Base-by-base conservation (phyloP, 345 rosid genomes). In the Eucalyptus coolabah region DNA sequence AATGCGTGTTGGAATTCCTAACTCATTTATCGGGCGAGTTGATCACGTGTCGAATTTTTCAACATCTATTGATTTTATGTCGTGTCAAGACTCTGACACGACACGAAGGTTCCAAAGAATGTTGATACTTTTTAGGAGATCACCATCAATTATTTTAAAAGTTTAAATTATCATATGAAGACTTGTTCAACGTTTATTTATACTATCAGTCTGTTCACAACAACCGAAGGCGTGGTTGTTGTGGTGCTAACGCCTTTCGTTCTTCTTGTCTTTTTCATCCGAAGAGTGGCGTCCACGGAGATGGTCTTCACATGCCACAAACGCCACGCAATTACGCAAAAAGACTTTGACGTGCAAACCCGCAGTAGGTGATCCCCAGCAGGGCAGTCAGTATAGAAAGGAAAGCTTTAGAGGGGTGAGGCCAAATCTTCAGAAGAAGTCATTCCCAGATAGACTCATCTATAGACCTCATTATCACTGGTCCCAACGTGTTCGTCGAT, bases 1-100 rank as follows among this genome's bases (percentile, higher is more conserved):
- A n/a, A n/a, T n/a, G n/a, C 5, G 0, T 53, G 4, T 53, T 53
- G 24, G 10, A 53, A 53, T 19, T 53, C 4, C 0, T 1, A 0
- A 53, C 56, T 53, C 2, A 0, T 53, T 7, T 53, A 1, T 53
- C 2, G 0, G 56, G 10, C 24, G 0, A 53, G 5, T 53, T 53
- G 24, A 53, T 53, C 56, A 53, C 4, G 0, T 19, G 4, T 19
- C 56, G 1, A 53, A 53, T 51, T 51, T 51, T 51, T 0, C 56
- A 51, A 51, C 23, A 51, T 2, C 23, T 18, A 51, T 51, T 51
- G 56, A 51, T 18, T 2, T 0, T 2, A 53, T 53, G 4, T 8
- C 24, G 24, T 53, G 56, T 53, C 24, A 3, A 19, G 56, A 53
- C 24, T 19, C 9, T 8, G 1, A 53, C 56, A 53, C 0, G 0